Base-by-base conservation (phyloP, 331 rosid species). In the Rosa hybrid region DNA sequence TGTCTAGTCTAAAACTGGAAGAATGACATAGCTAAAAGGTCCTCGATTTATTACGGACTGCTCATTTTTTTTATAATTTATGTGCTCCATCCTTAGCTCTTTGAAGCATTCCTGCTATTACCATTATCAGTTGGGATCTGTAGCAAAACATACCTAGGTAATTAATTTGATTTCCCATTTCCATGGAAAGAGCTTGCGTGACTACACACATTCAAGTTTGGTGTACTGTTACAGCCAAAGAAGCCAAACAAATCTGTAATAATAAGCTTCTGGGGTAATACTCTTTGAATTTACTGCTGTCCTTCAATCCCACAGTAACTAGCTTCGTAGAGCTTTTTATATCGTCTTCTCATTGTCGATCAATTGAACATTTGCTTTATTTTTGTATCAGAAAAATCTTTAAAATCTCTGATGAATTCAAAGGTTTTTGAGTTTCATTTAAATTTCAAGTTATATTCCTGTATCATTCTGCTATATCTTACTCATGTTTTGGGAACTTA, bases 131-230 rank as follows among this genome's bases (percentile, higher is more conserved):
- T 60, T 69, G 25, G 64, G 12, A 34, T 34, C 11, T 20, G 3
- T 69, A 51, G 65, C 27, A 14, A 74, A 74, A 7, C 16, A 39
- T 56, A 57, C 51, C 50, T 39, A 11, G 34, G 30, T 34, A 38
- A 18, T 34, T 38, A 34, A 53, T 38, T 74, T n/a, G 67, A 74
- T 74, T 38, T 54, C 68, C n/a, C 8, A 54, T 74, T 54, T 39
- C 50, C 3, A 30, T 3, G 34, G 67, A 54, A 54, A 74, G 68
- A 39, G 38, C 64, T 50, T 12, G 72, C 3, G 49, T 38, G 1
- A 44, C 48, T 50, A 73, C 78, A 54, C 50, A 2, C 48, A 7
- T 44, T 44, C 11, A 34, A n/a, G 34, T 54, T 63, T 12, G 67
- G 67, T 38, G 8, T 74, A 10, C 12, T 12, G 12, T 74, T 44